Base-by-base conservation (phyloP, 2,329 filamentous ascomycete genomes). In the Aureobasidium sp. region DNA sequence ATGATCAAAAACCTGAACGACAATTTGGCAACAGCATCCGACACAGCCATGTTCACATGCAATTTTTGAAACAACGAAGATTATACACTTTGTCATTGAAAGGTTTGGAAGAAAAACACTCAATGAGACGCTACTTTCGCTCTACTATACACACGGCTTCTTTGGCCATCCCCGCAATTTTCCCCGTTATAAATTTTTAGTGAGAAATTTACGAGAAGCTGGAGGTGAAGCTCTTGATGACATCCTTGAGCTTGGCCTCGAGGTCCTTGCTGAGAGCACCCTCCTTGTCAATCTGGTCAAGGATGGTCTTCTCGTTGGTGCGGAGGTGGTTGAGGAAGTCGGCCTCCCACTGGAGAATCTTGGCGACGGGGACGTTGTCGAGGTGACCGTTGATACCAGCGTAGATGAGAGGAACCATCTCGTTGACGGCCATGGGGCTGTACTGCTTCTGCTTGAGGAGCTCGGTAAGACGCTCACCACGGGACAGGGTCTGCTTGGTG, bases 381-480 rank as follows among this genome's bases (percentile, higher is more conserved):
- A 99, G 87, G 81, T 85, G 82, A 84, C 94, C 94, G 82, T 97
- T 97, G 82, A 99, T 91, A 95, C 94, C 94, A 70, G 94, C 93
- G 81, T 86, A 99, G 85, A 99, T 97, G 71, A 99, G 87, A 71
- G 94, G 94, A 83, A 99, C 94, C 93, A 97, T 97, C 84, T 99
- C 93, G 84, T 95, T 94, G 77, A 97, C 93, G 71, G 91, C 90
- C 92, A 97, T 97, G 73, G 94, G 94, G 51, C 85, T 88, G 86
- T 97, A 99, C 83, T 99, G 94, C 87, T 96, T 97, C 86, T 99
- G 94, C 89, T 97, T 97, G 75, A 97, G 89, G 70, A 97, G 90
- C 87, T 97, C 93, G 72, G 93, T 97, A 76, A 92, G 87, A 84
- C 94, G 92, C 85, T 97, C 93, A 90, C 94, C 94, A 88, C 94